Base-by-base conservation (phyloP, 2,329 filamentous ascomycete genomes). In the Coniella vitis region DNA sequence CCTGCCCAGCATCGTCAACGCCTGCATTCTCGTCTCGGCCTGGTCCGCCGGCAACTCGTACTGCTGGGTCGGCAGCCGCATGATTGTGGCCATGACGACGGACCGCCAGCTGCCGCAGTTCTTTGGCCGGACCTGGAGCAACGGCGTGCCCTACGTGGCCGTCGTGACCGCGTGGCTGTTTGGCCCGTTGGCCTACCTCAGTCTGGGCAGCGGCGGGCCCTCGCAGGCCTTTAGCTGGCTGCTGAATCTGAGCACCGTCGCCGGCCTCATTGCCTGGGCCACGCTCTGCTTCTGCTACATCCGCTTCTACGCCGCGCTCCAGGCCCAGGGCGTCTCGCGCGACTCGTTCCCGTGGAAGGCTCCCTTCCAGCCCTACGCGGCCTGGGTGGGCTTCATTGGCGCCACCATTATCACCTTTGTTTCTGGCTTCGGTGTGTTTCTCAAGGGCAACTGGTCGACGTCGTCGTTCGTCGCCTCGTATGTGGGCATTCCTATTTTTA, bases 81-180 rank as follows among this genome's bases (percentile, higher is more conserved):
- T 88, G 19, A 70, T 90, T 8, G 81, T 86, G 58, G 83, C 81
- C 50, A 78, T 90, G 62, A 76, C 84, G 0, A 72, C 83, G 7
- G 81, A 77, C 51, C 78, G 79, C 17, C 83, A 86, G 42, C 84
- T 85, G 0, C 85, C 84, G 0, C 63, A 62, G 4, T 63, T 79
- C 51, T 84, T 87, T 65, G 70, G 73, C 34, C 69, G 63, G 4
- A 86, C 83, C 32, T 81, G 74, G 42, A 75, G 74, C 54, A 70
- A 72, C 19, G 84, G 84, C 40, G 79, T 86, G 0, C 83, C 83
- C 0, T 80, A 65, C 57, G 69, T 67, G 4, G 74, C 70, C 3
- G 76, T 81, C 1, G 61, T 79, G 4, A 64, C 65, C 45, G 79
- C 79, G 4, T 74, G 72, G 70, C 63, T 75, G 1, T 75, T 87